phyloP scores from a whole-genome alignment of 495 filamentous ascomycete species.

The Neurospora sp. region DNA sequence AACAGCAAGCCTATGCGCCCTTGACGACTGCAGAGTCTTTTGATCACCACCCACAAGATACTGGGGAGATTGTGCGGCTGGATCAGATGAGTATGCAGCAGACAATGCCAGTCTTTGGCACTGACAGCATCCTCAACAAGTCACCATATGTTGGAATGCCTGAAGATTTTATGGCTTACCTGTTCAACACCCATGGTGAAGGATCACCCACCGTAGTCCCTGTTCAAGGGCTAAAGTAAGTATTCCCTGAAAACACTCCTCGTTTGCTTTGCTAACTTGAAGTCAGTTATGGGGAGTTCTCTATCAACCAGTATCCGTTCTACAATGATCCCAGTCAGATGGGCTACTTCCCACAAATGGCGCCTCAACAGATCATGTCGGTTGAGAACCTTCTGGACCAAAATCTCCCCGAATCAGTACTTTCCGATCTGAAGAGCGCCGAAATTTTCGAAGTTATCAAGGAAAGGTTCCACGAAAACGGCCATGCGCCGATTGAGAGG shows the following conservation, averaged over 20 bases:
- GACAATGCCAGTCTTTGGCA: slow-evolving; percentile 75
- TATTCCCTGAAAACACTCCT: not conserved
- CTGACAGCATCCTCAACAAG: slow-evolving; percentile 63
- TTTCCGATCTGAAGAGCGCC: slow-evolving; percentile 81
- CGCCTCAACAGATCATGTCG: slow-evolving; percentile 74
- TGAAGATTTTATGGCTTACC: slow-evolving; percentile 84
- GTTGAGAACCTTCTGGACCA: slow-evolving; percentile 85
- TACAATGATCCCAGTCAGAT: slow-evolving; percentile 36
- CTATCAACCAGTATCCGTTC: slow-evolving; percentile 39
- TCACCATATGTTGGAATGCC: slow-evolving; percentile 79
- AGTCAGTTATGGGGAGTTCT: slow-evolving; percentile 40
- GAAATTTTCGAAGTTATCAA: slow-evolving; percentile 81
- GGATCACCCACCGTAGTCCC: slow-evolving; percentile 36
- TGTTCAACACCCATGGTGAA: slow-evolving; percentile 61
- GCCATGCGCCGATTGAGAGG: slow-evolving; percentile 60
- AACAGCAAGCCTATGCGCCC: slow-evolving; percentile 26
- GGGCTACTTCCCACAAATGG: slow-evolving; percentile 43
- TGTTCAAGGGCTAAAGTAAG: slow-evolving; percentile 42
- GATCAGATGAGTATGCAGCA: slow-evolving; percentile 58
- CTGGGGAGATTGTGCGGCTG: slow-evolving; percentile 46
- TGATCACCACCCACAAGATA: slow-evolving; percentile 36
- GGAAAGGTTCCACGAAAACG: slow-evolving; percentile 70
- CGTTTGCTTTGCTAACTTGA: slow-evolving; percentile 13
- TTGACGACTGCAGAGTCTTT: slow-evolving; percentile 32
- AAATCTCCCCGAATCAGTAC: slow-evolving; percentile 61